These are phyloP conservation scores for Fennellomyces sp. DNA, from an alignment of 371 early-diverging fungal species.

Conservation along the genomic window DNA sequence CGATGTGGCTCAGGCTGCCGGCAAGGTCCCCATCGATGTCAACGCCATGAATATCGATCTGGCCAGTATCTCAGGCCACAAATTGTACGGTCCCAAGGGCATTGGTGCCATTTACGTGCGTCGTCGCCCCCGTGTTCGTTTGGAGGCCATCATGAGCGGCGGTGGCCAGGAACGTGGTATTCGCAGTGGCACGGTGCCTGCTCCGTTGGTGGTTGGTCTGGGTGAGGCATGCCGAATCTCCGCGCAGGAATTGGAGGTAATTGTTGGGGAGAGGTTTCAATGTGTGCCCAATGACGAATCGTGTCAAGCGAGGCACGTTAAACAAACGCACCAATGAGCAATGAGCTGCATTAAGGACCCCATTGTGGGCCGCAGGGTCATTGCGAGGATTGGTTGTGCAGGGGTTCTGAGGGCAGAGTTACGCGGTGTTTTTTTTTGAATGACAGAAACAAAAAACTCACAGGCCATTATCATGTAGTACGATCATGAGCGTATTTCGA, in stretches of 20 bases:
- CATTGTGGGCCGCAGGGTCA: slow-evolving; percentile 14
- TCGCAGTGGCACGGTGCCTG: slow-evolving; percentile 97
- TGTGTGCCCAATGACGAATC: slow-evolving; percentile 14
- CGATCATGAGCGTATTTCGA: slow-evolving; percentile 77
- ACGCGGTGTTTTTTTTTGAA: neutral
- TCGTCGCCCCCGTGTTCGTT: slow-evolving; percentile 94
- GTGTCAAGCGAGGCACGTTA: slow-evolving; percentile 25
- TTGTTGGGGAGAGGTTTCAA: slow-evolving; percentile 1
- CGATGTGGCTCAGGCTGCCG: slow-evolving; percentile 99
- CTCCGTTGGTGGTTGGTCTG: slow-evolving; percentile 95
- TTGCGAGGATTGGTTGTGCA: slow-evolving; percentile 62
- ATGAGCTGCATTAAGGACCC: slow-evolving; percentile 20
- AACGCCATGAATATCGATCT: slow-evolving; percentile 96
- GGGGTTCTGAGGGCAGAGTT: slow-evolving; percentile 64
- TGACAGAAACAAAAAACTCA: neutral
- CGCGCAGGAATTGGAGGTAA: slow-evolving; percentile 86
- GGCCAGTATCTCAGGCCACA: slow-evolving; percentile 98
- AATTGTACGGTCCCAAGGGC: slow-evolving; percentile 99
- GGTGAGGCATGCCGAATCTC: slow-evolving; percentile 96
- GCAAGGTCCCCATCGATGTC: slow-evolving; percentile 98
- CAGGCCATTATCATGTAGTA: slow-evolving; percentile 50
- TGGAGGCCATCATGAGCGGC: slow-evolving; percentile 94
- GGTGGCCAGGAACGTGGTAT: slow-evolving; percentile 99
- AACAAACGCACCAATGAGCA: slow-evolving; percentile 29
- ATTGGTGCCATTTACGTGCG: slow-evolving; percentile 97